Conservation (phyloP, 1,284 basidiomycete species). For the Ustilago crameri region DNA sequence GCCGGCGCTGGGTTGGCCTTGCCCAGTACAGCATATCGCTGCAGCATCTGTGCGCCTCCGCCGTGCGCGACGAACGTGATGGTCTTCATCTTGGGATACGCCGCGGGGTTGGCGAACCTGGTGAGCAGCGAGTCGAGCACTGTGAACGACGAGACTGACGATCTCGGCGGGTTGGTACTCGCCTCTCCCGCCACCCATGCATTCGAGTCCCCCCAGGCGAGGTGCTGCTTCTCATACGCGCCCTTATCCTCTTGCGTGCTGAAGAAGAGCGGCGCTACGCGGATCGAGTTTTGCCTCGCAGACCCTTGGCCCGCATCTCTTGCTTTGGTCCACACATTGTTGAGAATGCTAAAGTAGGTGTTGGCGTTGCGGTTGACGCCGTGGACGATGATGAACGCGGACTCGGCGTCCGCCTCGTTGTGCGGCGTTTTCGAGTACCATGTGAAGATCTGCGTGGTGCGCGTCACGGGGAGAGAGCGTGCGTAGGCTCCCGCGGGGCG, state of each 20-base stretch:
- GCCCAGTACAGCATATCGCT: slow-evolving; percentile 54
- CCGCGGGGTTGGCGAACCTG: slow-evolving; percentile 21
- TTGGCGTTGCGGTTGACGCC: slow-evolving; percentile 53
- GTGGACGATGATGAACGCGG: slow-evolving; percentile 56
- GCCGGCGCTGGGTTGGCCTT: slow-evolving; percentile 14
- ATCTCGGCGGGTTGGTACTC: slow-evolving; percentile 31
- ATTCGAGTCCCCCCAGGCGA: slow-evolving; percentile 58
- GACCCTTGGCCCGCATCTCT: slow-evolving; percentile 14
- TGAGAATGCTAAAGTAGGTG: slow-evolving; percentile 47
- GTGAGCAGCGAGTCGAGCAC: slow-evolving; percentile 46
- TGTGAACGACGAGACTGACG: slow-evolving; percentile 29
- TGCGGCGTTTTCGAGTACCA: slow-evolving; percentile 50
- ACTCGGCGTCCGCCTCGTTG: slow-evolving; percentile 40
- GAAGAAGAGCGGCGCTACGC: slow-evolving; percentile 57
- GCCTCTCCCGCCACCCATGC: slow-evolving; percentile 52
- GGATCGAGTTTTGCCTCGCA: slow-evolving; percentile 41
- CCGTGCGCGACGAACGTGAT: slow-evolving; percentile 62
- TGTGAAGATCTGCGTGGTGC: slow-evolving; percentile 27
- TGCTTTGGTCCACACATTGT: slow-evolving; percentile 36
- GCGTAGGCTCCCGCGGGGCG: slow-evolving; percentile 32
- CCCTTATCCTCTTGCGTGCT: slow-evolving; percentile 36
- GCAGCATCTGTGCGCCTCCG: slow-evolving; percentile 57
- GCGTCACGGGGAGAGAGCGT: slow-evolving; percentile 13
- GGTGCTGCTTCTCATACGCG: slow-evolving; percentile 20
- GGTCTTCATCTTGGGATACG: slow-evolving; percentile 55